Evolutionary conservation across 441 rosid genomes (phyloP).

Genomic region (Bocquillonia castaneifolia): DNA sequence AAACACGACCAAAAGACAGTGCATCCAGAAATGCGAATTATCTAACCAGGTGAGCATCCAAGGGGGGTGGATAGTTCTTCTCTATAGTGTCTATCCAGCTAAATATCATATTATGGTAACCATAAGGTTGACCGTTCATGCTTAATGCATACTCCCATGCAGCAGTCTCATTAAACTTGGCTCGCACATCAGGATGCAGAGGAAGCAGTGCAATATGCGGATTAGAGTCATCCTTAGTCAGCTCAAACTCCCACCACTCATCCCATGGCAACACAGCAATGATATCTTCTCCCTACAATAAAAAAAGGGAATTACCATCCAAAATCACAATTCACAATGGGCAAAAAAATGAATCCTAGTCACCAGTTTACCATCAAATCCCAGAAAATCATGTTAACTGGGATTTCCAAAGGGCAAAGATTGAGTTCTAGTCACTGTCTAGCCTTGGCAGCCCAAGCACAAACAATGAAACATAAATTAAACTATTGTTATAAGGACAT

Average conservation of each 20-base stretch:
- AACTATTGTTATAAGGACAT: background rate
- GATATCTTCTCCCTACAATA: constrained; percentile 71
- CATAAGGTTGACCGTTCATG: constrained; percentile 87
- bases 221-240: constrained; percentile 71
- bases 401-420: background rate
- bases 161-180: constrained; percentile 82
- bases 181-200: constrained; percentile 75
- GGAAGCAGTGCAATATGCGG: constrained; percentile 95
- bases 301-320: background rate
- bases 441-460: background rate
- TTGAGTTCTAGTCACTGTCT: background rate
- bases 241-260: constrained; percentile 98
- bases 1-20: constrained; percentile 8
- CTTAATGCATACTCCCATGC: constrained; percentile 95
- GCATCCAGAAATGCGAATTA: constrained; percentile 10
- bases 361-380: constrained; percentile 2
- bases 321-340: background rate
- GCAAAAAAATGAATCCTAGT: background rate
- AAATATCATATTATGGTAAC: constrained; percentile 94
- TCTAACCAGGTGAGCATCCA: constrained; percentile 83
- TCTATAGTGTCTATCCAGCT: constrained; percentile 95
- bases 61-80: constrained; percentile 87
- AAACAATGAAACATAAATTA: background rate
- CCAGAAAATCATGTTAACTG: background rate
- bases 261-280: constrained; percentile 89